These are phyloP conservation scores for Oidiodendron maius DNA, from an alignment of 495 filamentous ascomycete species.

Conservation along the genomic window DNA sequence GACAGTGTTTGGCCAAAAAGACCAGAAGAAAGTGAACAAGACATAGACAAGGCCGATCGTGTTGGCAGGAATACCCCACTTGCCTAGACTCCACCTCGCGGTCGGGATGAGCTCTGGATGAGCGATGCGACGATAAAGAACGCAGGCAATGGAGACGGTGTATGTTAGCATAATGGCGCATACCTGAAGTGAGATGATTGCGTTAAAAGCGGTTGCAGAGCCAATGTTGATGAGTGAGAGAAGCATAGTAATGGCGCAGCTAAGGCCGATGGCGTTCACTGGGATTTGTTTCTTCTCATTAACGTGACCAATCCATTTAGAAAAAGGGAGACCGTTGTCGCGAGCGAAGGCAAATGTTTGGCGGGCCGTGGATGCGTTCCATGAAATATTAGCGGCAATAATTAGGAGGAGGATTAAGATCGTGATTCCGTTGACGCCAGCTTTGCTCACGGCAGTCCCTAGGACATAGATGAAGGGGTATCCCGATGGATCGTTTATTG, in stretches of 20 bases:
- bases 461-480: constrained; percentile 48
- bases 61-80: constrained; percentile 36
- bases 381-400: constrained; percentile 28
- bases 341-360: constrained; percentile 42
- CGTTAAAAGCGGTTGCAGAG: constrained; percentile 41
- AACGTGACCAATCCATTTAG: neutral
- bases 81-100: constrained; percentile 29
- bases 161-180: constrained; percentile 38
- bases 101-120: constrained; percentile 12
- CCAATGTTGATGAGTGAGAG: constrained; percentile 41
- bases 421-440: constrained; percentile 29
- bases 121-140: constrained; percentile 30
- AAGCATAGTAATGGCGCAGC: constrained; percentile 24
- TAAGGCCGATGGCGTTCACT: constrained; percentile 24
- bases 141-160: constrained; percentile 33
- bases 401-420: constrained; percentile 33
- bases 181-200: constrained; percentile 34
- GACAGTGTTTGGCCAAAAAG: constrained; percentile 32
- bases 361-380: constrained; percentile 38
- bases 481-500: constrained; percentile 30
- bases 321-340: constrained; percentile 32
- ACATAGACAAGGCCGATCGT: constrained; percentile 30
- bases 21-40: constrained; percentile 37
- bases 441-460: constrained; percentile 20
- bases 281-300: constrained; percentile 20